phyloP scores from a whole-genome alignment of 208 protist species.

The Trypanosoma conorhini region DNA sequence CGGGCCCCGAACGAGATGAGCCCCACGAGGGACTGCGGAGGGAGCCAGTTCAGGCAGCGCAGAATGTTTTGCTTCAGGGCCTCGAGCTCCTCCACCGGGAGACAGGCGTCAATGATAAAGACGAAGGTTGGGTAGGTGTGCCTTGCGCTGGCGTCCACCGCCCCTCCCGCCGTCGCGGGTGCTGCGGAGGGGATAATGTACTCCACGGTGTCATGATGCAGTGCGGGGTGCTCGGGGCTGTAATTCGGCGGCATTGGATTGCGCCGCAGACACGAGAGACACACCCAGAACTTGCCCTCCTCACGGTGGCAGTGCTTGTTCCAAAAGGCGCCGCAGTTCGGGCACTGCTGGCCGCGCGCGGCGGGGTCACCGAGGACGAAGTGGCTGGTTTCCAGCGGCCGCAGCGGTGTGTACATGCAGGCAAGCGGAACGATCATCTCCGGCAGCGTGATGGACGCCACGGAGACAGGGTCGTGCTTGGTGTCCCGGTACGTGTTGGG shows the following conservation, averaged over 20 bases:
- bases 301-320: conserved; percentile 63
- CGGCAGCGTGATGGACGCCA: conserved; percentile 47
- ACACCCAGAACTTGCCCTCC: conserved; percentile 76
- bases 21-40: conserved; percentile 94
- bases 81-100: conserved; percentile 91
- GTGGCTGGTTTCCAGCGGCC: conserved; percentile 43
- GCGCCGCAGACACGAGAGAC: conserved; percentile 68
- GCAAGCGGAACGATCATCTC: conserved; percentile 86
- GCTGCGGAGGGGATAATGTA: conserved; percentile 40
- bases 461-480: conserved; percentile 36
- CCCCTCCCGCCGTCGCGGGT: conserved; percentile 14
- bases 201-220: conserved; percentile 82
- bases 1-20: conserved; percentile 97
- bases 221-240: conserved; percentile 57
- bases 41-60: conserved; percentile 93
- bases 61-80: conserved; percentile 92
- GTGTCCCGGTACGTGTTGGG: conserved; percentile 56
- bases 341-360: conserved; percentile 49
- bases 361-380: conserved; percentile 51
- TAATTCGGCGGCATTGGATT: conserved; percentile 53
- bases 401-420: conserved; percentile 90
- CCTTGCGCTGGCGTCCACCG: background rate
- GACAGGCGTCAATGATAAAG: conserved; percentile 97
- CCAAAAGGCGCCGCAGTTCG: conserved; percentile 73
- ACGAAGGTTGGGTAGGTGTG: conserved; percentile 59